Conservation (phyloP, 768 basidiomycete species). For the Boletus huronensis region DNA sequence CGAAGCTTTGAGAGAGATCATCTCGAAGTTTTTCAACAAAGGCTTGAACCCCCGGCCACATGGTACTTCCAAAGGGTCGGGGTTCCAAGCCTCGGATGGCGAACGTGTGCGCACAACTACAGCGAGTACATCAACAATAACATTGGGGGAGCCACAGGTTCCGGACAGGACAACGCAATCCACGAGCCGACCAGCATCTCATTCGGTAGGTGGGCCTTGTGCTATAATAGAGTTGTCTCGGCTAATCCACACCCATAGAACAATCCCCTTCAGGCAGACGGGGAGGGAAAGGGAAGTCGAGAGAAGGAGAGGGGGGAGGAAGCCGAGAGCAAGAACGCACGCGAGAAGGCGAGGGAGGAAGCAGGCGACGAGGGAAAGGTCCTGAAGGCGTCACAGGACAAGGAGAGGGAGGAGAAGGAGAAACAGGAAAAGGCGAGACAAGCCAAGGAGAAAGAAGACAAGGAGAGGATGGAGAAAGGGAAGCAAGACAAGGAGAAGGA, state of each 20-base stretch:
- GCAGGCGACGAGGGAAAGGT: background rate
- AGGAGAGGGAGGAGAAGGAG: background rate
- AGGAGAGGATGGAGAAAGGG: background rate
- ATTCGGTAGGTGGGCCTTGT: constrained; percentile 3
- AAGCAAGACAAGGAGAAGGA: background rate
- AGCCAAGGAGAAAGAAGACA: background rate
- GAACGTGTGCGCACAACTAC: background rate
- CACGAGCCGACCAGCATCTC: background rate
- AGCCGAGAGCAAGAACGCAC: background rate
- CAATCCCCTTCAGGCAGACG: background rate
- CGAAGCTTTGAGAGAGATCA: constrained; percentile 29
- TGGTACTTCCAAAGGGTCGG: constrained; percentile 17
- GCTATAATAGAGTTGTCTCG: background rate
- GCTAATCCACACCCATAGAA: constrained; percentile 6
- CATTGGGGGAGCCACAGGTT: constrained; percentile 7
- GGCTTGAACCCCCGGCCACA: constrained; percentile 14
- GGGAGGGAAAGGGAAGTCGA: background rate
- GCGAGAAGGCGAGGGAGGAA: background rate
- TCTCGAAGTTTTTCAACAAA: constrained; percentile 31
- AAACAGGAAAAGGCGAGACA: background rate
- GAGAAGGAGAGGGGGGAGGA: background rate
- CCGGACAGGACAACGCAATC: background rate
- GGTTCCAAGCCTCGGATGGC: constrained; percentile 12
- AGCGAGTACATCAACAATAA: background rate
- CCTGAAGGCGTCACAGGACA: background rate